A percentile compares a stretch with the other conserved stretches of the same genome.
These are phyloP conservation scores for Lithocarpus polystachyus DNA, from an alignment of 306 rosid genomes.

Conservation along the genomic window DNA sequence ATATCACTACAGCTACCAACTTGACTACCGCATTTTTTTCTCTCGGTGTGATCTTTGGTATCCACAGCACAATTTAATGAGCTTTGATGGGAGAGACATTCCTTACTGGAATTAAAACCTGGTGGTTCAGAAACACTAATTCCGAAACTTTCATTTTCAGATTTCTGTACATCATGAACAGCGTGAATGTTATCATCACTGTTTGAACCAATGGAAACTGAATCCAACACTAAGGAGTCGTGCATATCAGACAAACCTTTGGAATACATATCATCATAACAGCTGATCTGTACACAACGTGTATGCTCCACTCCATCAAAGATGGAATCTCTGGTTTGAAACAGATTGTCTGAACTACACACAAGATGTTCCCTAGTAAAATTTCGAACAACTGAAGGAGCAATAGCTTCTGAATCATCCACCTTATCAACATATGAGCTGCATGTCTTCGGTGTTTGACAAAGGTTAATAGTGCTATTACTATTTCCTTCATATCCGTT, in stretches of 20 bases:
- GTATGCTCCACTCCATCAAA: slow-evolving; percentile 23
- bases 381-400: slow-evolving; percentile 16
- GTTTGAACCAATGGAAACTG: slow-evolving; percentile 40
- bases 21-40: slow-evolving; percentile 31
- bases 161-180: slow-evolving; percentile 26
- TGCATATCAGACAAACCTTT: slow-evolving; percentile 14
- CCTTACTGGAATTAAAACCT: slow-evolving; percentile 33
- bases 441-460: slow-evolving; percentile 27
- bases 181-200: slow-evolving; percentile 33
- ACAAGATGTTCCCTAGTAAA: slow-evolving; percentile 20
- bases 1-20: slow-evolving; percentile 26
- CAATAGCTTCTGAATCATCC: slow-evolving; percentile 24
- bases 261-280: slow-evolving; percentile 27
- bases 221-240: slow-evolving; percentile 39
- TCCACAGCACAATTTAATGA: slow-evolving; percentile 19
- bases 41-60: slow-evolving; percentile 35
- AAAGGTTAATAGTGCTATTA: neutral
- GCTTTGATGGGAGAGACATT: slow-evolving; percentile 24
- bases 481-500: slow-evolving; percentile 22
- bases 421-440: slow-evolving; percentile 32
- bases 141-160: slow-evolving; percentile 32
- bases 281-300: slow-evolving; percentile 16
- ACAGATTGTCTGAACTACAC: slow-evolving; percentile 33
- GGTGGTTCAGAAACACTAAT: slow-evolving; percentile 19
- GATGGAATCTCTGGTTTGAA: slow-evolving; percentile 17